Percentiles rank a stretch among this genome's conserved stretches.
Evolutionary conservation across 192 early-diverging fungal genomes (phyloP).

Genomic region (Paraglomus brasilianum): DNA sequence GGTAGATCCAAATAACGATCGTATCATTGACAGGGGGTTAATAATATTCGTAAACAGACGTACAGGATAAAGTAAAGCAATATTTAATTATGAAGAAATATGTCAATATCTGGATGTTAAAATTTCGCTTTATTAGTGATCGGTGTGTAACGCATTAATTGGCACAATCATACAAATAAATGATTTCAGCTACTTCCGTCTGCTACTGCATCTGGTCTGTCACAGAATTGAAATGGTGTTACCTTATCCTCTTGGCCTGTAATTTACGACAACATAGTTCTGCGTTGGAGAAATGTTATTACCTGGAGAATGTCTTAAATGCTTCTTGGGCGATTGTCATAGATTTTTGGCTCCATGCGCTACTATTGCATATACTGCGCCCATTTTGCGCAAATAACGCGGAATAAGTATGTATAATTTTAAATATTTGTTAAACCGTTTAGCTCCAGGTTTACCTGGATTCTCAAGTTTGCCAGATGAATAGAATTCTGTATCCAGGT

Average conservation of each 20-base stretch:
- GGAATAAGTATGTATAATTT: conserved; percentile 9
- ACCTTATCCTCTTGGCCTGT: neutral
- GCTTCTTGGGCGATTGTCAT: conserved; percentile 13
- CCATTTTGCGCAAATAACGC: conserved; percentile 12
- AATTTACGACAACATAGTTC: conserved; percentile 22
- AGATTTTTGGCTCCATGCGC: conserved; percentile 17
- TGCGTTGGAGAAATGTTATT: conserved; percentile 6
- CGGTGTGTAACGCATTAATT: too few relatives aligned
- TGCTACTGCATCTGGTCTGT: too few relatives aligned
- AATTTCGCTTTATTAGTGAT: too few relatives aligned
- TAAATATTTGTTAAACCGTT: conserved; percentile 13
- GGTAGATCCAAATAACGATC: too few relatives aligned
- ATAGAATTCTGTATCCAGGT: conserved; percentile 18
- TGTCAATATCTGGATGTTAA: too few relatives aligned
- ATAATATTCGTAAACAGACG: too few relatives aligned
- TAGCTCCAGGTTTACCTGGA: neutral
- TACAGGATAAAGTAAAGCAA: too few relatives aligned
- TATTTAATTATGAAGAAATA: too few relatives aligned
- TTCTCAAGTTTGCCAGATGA: conserved; percentile 2
- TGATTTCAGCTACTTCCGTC: too few relatives aligned
- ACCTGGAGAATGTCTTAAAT: neutral
- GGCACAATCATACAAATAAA: too few relatives aligned
- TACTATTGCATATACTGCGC: conserved; percentile 9
- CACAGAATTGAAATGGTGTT: too few relatives aligned
- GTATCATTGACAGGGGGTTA: too few relatives aligned